Evolutionary conservation across 2,329 filamentous ascomycete genomes (phyloP).

Genomic region (Diaporthe citrichinensis): DNA sequence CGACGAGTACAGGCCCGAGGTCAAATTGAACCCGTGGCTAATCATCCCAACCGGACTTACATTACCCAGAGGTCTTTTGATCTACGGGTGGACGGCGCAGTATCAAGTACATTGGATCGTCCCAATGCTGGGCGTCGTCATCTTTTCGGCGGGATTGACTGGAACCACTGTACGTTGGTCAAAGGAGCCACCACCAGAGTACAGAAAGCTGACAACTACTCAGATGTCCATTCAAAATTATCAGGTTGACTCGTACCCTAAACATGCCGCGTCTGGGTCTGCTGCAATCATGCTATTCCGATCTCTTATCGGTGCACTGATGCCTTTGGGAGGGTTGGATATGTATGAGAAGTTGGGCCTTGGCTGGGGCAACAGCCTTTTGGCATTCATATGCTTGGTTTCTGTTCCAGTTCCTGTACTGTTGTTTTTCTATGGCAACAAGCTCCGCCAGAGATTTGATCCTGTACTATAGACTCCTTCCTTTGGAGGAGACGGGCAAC

Average conservation of each 20-base stretch:
- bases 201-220: neutral
- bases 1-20: slow-evolving; percentile 47
- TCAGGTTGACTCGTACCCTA: slow-evolving; percentile 39
- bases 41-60: slow-evolving; percentile 51
- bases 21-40: slow-evolving; percentile 46
- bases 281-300: slow-evolving; percentile 45
- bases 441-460: neutral
- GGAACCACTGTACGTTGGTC: slow-evolving; percentile 34
- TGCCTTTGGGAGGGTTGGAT: slow-evolving; percentile 38
- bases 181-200: neutral
- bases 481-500: too few species aligned
- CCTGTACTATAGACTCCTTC: neutral
- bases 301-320: slow-evolving; percentile 39
- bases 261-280: slow-evolving; percentile 43
- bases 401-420: slow-evolving; percentile 43
- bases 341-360: slow-evolving; percentile 44
- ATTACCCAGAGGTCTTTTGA: slow-evolving; percentile 65
- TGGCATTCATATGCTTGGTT: slow-evolving; percentile 44
- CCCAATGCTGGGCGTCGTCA: slow-evolving; percentile 61
- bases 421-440: neutral
- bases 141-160: slow-evolving; percentile 61
- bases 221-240: slow-evolving; percentile 43
- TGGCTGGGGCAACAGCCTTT: slow-evolving; percentile 48
- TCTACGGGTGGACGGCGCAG: slow-evolving; percentile 66
- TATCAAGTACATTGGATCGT: slow-evolving; percentile 65